Evolutionary conservation across 768 basidiomycete genomes (phyloP), one percentile per base, ranked within the genome.

Genomic region (Russula olivacea): DNA sequence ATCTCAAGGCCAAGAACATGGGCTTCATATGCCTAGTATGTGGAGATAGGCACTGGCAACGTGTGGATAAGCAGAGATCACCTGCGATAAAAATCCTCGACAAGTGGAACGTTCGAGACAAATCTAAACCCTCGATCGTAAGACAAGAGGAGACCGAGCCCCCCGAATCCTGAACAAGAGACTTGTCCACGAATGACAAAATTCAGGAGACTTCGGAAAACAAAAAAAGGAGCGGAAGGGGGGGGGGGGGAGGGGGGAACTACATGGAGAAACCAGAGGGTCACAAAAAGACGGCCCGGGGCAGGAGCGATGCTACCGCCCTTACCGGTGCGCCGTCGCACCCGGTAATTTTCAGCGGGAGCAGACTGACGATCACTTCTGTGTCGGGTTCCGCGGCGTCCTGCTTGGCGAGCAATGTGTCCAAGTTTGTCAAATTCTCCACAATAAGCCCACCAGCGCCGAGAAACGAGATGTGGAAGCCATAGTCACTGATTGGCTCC

Each of bases 241-340:
- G 21, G 45, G 45, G 47, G 28, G 28, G 28, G 4, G 28, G 28
- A 4, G 28, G 4, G 28, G 28, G 28, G 28, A 28, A 28, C 19
- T 40, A 40, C 38, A 25, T 7, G 12, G 53, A 4, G 36, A 54
- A 38, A 4, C 15, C 32, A 23, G 9, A 23, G 9, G 30, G 17
- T 60, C 58, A 64, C 17, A 47, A 40, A 41, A 59, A 55, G 9
- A 40, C 11, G 1, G 36, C 53, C 4, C 23, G 58, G 17, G 58
- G 21, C 40, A 60, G 63, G 38, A 65, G 50, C 61, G 61, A 68
- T 21, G 68, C 72, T 2, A 72, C 70, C 10, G 72, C 72, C 30
- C 72, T 61, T 14, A 72, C 66, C 2, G 72, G 72, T 12, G 72
- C 69, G 1, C 69, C 72, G 45, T 73, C 72, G 25, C 67, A 66